phyloP scores from a whole-genome alignment of 2,329 filamentous ascomycete genomes.

The Colletotrichum tamarilloi region DNA sequence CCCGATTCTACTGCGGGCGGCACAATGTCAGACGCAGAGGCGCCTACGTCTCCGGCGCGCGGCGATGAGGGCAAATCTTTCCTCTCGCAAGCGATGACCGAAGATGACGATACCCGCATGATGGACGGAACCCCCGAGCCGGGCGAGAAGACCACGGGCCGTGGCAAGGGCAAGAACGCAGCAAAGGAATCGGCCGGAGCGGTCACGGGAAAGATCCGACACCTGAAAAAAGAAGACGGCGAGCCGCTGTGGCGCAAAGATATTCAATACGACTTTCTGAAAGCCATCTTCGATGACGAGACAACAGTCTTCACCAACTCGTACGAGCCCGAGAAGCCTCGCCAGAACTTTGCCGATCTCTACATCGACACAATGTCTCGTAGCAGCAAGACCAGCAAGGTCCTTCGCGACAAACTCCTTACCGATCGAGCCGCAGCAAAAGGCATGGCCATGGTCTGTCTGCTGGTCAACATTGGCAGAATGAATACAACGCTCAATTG shows the following conservation, averaged over 20 bases:
- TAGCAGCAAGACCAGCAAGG: slow-evolving; percentile 99
- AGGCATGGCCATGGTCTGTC: slow-evolving; percentile 99
- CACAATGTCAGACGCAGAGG: slow-evolving; percentile 58
- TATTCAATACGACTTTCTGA: slow-evolving; percentile 89
- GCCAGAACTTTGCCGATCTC: slow-evolving; percentile 89
- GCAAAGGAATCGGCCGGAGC: slow-evolving; percentile 51
- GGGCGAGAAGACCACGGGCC: slow-evolving; percentile 49
- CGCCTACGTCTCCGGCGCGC: slow-evolving; percentile 57
- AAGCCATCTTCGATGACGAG: slow-evolving; percentile 81
- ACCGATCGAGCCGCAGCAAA: slow-evolving; percentile 92
- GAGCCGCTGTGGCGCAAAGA: slow-evolving; percentile 88
- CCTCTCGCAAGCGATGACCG: slow-evolving; percentile 55
- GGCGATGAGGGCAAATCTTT: slow-evolving; percentile 57
- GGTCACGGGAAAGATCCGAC: slow-evolving; percentile 77
- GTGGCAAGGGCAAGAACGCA: slow-evolving; percentile 48
- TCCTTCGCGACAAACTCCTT: slow-evolving; percentile 94
- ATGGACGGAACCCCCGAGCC: slow-evolving; percentile 56
- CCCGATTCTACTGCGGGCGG: slow-evolving; percentile 49
- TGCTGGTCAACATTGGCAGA: slow-evolving; percentile 94
- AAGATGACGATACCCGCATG: slow-evolving; percentile 56
- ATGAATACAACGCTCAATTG: slow-evolving; percentile 99
- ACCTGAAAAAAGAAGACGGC: slow-evolving; percentile 90
- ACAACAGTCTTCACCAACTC: slow-evolving; percentile 87
- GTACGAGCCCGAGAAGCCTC: slow-evolving; percentile 73
- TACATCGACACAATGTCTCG: slow-evolving; percentile 99